A percentile compares a stretch with the other conserved stretches of the same genome.
phyloP scores from a whole-genome alignment of 2,329 filamentous ascomycete species.

The Knufia fluminis region DNA sequence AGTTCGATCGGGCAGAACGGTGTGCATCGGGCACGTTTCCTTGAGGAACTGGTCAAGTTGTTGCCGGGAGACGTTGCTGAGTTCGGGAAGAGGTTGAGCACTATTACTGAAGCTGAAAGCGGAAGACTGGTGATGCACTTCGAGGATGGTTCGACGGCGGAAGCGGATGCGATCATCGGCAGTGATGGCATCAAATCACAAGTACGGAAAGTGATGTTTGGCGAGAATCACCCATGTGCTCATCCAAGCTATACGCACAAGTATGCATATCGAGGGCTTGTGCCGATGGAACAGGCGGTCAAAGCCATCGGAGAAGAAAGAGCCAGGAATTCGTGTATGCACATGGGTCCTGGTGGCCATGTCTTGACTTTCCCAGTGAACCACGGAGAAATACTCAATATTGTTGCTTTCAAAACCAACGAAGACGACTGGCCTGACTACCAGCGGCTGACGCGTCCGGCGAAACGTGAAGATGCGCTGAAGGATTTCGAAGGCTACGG shows the following conservation, averaged over 20 bases:
- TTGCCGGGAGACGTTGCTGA: conserved; percentile 34
- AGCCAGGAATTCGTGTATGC: conserved; percentile 37
- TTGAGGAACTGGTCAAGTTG: conserved; percentile 41
- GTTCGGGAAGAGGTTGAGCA: conserved; percentile 34
- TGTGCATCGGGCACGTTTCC: conserved; percentile 41
- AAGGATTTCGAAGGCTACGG: conserved; percentile 20
- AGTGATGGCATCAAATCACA: conserved; percentile 57
- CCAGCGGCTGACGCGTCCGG: conserved; percentile 31
- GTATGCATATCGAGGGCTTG: conserved; percentile 53
- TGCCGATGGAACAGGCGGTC: conserved; percentile 49
- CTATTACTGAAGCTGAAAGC: conserved; percentile 13
- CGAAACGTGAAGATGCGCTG: conserved; percentile 20
- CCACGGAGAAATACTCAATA: conserved; percentile 48
- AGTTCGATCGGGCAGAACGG: conserved; percentile 25
- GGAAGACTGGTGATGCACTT: conserved; percentile 33
- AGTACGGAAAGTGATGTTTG: conserved; percentile 45
- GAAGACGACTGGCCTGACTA: conserved; percentile 34
- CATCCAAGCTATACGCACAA: conserved; percentile 43
- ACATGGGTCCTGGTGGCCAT: conserved; percentile 52
- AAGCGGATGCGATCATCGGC: conserved; percentile 40
- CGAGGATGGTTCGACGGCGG: conserved; percentile 33
- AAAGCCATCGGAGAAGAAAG: conserved; percentile 42
- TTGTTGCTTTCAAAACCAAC: conserved; percentile 39
- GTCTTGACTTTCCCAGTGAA: conserved; percentile 54
- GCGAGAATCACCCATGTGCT: conserved; percentile 35